A percentile compares a stretch with the other conserved stretches of the same genome.
These are phyloP conservation scores for Zea mays DNA, from an alignment of 176 grass and related monocot genomes.

Conservation along the genomic window DNA sequence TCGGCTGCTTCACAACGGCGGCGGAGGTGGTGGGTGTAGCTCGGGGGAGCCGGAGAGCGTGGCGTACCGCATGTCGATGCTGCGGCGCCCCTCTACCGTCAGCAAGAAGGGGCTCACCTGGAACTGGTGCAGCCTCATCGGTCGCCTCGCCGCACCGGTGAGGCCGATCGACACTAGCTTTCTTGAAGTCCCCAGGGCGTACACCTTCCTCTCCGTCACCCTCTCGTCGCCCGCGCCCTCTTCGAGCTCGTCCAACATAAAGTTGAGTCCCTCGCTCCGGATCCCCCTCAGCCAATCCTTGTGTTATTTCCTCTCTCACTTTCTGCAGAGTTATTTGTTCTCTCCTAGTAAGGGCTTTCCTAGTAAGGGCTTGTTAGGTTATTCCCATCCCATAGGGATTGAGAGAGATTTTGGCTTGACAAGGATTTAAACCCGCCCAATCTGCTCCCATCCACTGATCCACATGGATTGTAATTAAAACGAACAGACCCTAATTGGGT, in stretches of 20 bases:
- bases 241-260: conserved; percentile 20
- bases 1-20: conserved; percentile 31
- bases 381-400: too few relatives aligned
- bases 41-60: conserved; percentile 38
- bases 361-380: too few relatives aligned
- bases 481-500: neutral
- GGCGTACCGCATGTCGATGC: conserved; percentile 55
- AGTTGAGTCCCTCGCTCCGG: neutral
- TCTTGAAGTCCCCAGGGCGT: neutral
- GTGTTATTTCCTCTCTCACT: neutral
- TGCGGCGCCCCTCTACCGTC: conserved; percentile 37
- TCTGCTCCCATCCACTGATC: too few relatives aligned
- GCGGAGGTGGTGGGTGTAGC: neutral
- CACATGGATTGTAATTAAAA: too few relatives aligned
- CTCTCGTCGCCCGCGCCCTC: neutral
- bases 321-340: neutral
- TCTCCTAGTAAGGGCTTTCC: neutral
- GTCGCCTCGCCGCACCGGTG: conserved; percentile 40
- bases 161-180: rapidly evolving
- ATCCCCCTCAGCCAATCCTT: neutral
- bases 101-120: neutral
- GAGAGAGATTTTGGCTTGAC: too few relatives aligned
- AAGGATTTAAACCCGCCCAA: too few relatives aligned
- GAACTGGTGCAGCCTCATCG: conserved; percentile 63
- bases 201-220: conserved; percentile 42